Conservation (phyloP, 129 eudicot species). For the Centrapalus pauciflorus region DNA sequence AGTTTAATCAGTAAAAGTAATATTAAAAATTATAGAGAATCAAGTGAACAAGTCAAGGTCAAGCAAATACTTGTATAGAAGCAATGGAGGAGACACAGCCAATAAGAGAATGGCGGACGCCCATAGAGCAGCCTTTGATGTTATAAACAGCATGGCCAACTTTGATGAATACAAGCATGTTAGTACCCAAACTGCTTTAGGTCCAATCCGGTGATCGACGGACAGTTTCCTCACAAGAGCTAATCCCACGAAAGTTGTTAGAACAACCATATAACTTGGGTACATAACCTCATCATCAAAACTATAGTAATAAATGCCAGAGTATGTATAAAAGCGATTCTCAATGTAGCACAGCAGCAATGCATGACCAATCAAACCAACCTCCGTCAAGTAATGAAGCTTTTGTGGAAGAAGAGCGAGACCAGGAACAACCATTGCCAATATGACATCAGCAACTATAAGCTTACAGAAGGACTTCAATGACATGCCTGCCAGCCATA, state of each 20-base stretch:
- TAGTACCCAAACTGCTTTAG: conserved; percentile 88
- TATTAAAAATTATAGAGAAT: background rate
- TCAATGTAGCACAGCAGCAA: conserved; percentile 90
- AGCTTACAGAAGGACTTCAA: conserved; percentile 86
- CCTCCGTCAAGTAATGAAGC: conserved; percentile 64
- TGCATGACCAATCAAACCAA: conserved; percentile 74
- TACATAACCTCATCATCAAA: conserved; percentile 97
- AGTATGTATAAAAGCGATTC: conserved; percentile 73
- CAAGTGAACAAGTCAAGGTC: conserved; percentile 6
- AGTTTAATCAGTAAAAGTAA: background rate
- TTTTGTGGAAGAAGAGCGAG: conserved; percentile 89
- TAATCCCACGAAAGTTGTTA: conserved; percentile 80
- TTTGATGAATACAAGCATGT: conserved; percentile 81
- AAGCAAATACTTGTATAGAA: conserved; percentile 72
- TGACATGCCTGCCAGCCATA: conserved; percentile 98
- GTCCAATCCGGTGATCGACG: conserved; percentile 67
- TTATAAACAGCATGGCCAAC: conserved; percentile 76
- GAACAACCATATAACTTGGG: conserved; percentile 86
- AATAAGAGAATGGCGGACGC: conserved; percentile 80
- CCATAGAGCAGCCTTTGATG: conserved; percentile 81
- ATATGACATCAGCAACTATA: conserved; percentile 78
- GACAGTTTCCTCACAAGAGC: conserved; percentile 83
- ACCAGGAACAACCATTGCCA: conserved; percentile 93
- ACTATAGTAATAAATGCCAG: conserved; percentile 82
- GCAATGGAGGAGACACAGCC: conserved; percentile 91